Conservation (phyloP, 371 early-diverging fungal genomes). For the Mucor velutinosus region DNA sequence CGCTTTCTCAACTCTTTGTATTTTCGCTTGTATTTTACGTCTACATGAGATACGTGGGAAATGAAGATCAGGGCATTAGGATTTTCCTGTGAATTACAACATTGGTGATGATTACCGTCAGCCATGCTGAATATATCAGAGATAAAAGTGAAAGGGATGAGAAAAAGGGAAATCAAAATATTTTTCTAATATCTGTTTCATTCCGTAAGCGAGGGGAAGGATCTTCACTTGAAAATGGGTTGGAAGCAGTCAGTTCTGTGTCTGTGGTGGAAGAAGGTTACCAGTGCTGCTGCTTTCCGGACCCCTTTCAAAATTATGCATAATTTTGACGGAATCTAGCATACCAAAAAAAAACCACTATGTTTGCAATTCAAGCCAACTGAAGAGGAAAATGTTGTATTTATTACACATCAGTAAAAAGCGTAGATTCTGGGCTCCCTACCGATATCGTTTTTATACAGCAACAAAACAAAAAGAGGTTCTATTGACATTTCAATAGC, state of each 20-base stretch:
- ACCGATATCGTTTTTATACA: too few relatives aligned
- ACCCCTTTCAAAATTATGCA: too few relatives aligned
- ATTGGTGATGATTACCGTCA: conserved; percentile 4
- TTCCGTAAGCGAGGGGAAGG: neutral
- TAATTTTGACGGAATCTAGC: too few relatives aligned
- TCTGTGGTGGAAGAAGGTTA: conserved; percentile 2
- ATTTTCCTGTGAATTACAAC: neutral
- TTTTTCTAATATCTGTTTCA: neutral
- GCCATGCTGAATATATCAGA: neutral
- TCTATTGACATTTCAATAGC: too few relatives aligned
- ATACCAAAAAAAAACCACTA: too few relatives aligned
- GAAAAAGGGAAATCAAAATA: conserved; percentile 3
- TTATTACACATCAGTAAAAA: too few relatives aligned
- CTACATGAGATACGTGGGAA: neutral
- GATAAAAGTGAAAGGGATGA: neutral
- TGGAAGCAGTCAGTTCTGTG: conserved; percentile 5
- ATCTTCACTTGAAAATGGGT: neutral
- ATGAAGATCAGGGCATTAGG: neutral
- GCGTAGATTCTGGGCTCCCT: too few relatives aligned
- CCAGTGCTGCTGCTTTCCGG: neutral
- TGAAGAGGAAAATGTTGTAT: too few relatives aligned
- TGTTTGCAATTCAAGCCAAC: too few relatives aligned
- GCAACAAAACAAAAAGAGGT: too few relatives aligned
- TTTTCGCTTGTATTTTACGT: conserved; percentile 31
- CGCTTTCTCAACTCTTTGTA: conserved; percentile 62